Conservation (phyloP, 768 basidiomycete genomes). For the Suillus subalutaceus region DNA sequence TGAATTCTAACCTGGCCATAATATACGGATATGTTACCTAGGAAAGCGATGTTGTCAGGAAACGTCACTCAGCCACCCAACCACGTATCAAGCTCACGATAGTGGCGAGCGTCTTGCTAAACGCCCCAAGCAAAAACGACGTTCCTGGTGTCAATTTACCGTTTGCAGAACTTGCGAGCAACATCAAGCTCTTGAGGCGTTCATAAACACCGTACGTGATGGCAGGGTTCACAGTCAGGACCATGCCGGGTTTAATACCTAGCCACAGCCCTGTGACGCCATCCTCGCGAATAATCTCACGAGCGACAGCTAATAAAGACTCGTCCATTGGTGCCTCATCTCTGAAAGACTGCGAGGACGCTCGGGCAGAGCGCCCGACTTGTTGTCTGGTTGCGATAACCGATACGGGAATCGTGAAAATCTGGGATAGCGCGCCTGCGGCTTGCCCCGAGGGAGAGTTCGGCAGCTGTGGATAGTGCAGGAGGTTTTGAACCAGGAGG, state of each 20-base stretch:
- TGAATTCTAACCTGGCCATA: slow-evolving; percentile 95
- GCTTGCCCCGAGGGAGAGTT: slow-evolving; percentile 87
- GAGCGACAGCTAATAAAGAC: slow-evolving; percentile 78
- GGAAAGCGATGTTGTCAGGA: slow-evolving; percentile 4
- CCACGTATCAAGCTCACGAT: slow-evolving; percentile 57
- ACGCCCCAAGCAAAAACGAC: slow-evolving; percentile 86
- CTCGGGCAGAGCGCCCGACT: slow-evolving; percentile 54
- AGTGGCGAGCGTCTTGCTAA: slow-evolving; percentile 95
- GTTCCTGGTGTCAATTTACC: slow-evolving; percentile 76
- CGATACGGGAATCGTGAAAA: slow-evolving; percentile 97
- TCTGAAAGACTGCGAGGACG: not conserved
- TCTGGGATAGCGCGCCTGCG: slow-evolving; percentile 93
- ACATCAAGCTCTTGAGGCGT: slow-evolving; percentile 76
- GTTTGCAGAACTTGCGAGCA: slow-evolving; percentile 54
- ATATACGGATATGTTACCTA: slow-evolving; percentile 96
- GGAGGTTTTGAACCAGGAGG: slow-evolving; percentile 63
- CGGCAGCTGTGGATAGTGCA: slow-evolving; percentile 72
- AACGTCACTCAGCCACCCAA: not conserved
- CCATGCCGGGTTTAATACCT: slow-evolving; percentile 88
- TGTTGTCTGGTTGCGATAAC: slow-evolving; percentile 99
- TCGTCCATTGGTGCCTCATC: slow-evolving; percentile 46
- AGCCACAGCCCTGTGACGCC: slow-evolving; percentile 90
- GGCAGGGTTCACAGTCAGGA: slow-evolving; percentile 96
- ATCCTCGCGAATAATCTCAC: slow-evolving; percentile 88
- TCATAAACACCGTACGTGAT: slow-evolving; percentile 97